Conservation (phyloP, 2,329 filamentous ascomycete species). For the Fusarium begoniae region DNA sequence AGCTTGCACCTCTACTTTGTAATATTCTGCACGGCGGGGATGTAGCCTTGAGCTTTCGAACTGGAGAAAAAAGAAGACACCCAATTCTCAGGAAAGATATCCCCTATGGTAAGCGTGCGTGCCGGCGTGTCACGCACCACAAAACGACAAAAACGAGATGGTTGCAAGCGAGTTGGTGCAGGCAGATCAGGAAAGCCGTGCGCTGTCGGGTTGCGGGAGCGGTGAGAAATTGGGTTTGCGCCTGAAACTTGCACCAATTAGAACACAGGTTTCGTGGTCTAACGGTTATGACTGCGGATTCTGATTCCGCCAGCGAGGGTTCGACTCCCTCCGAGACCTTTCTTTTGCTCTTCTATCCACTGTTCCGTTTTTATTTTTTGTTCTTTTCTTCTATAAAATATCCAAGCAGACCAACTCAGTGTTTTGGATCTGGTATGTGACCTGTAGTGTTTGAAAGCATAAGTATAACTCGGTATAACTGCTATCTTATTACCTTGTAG, state of each 20-base stretch:
- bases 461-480: too few relatives aligned
- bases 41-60: too few relatives aligned
- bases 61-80: fast-evolving
- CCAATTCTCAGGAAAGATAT: not conserved
- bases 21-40: too few relatives aligned
- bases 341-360: not conserved
- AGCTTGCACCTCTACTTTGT: too few relatives aligned
- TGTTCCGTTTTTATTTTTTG: too few relatives aligned
- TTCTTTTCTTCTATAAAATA: fast-evolving
- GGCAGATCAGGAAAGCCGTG: not conserved
- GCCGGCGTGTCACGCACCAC: too few relatives aligned
- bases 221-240: fast-evolving
- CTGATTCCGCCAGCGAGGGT: slow-evolving; percentile 1
- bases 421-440: fast-evolving
- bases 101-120: too few relatives aligned
- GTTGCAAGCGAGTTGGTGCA: not conserved
- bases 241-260: not conserved
- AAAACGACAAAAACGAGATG: too few relatives aligned
- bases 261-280: not conserved
- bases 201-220: fast-evolving
- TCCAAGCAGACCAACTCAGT: fast-evolving
- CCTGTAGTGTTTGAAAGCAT: fast-evolving
- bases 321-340: not conserved
- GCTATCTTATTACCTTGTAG: too few relatives aligned
- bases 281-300: slow-evolving; percentile 1